Evolutionary conservation across 352 stramenopile species (phyloP), one percentile per base, ranked within the genome.

Genomic region (Aphanomyces euteiches): DNA sequence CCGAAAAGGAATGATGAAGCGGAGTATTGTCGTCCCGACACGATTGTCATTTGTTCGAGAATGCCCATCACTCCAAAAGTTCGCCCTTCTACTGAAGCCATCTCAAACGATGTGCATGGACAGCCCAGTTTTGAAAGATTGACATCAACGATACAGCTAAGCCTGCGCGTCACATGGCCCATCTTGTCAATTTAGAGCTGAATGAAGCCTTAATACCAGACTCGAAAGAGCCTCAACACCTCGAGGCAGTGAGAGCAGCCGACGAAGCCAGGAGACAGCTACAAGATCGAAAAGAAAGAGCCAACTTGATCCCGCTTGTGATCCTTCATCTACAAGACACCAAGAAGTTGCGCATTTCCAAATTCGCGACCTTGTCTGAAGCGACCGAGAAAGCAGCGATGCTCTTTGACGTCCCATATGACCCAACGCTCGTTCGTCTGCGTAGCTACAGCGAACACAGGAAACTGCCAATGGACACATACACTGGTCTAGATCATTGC

Each of bases 401-500:
- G 5, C 38, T 66, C 21, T 66, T 66, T 34, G 58, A 41, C 37
- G 5, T 48, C 15, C 34, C 58, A 21, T 43, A 4, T 21, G 37
- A 66, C 39, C 36, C 28, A 38, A 28, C 7, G n/a, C 17, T 58
- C n/a, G 81, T 87, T 37, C 78, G 86, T 4, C 69, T 93, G 36
- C 81, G 86, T 0, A 75, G 77, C 7, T 93, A 90, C 73, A 92
- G 89, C 48, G 84, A 92, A 41, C 92, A 93, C 72, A 90, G 81
- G 28, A 81, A 78, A 17, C 56, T 91, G 38, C 66, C 90, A 3
- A 85, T 76, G 0, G 83, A 92, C 41, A 84, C 83, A 7, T 92
- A 84, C 66, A 79, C 83, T 50, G 76, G 76, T 17, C 78, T 79
- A 48, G 80, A 90, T 38, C 72, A 84, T 34, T 65, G 36, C 36